Conservation (phyloP, 345 rosid species). For the Salix brachista region DNA sequence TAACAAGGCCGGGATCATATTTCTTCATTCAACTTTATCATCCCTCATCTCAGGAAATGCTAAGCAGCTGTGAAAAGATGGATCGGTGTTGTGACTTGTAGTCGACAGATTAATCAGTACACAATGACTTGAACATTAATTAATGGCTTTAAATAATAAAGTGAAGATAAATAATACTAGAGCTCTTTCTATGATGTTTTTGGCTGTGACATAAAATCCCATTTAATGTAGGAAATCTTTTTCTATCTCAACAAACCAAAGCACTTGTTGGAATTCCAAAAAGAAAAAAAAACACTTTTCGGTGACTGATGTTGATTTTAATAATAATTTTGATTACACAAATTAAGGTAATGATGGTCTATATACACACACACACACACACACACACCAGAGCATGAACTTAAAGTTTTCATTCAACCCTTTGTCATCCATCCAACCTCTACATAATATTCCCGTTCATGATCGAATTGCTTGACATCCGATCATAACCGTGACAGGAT, state of each 20-base stretch:
- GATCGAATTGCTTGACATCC: not conserved
- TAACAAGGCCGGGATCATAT: not conserved
- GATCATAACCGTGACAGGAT: not conserved
- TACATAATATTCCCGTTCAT: not conserved
- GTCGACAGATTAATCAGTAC: not conserved
- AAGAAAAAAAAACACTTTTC: no score
- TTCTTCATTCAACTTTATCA: constrained; percentile 7
- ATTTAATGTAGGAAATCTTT: no score
- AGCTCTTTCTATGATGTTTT: not conserved
- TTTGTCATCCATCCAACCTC: no score
- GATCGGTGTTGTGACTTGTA: not conserved
- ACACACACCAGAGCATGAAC: no score
- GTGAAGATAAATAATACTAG: not conserved
- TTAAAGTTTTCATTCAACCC: no score
- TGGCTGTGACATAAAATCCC: not conserved
- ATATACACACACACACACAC: no score
- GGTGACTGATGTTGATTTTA: no score
- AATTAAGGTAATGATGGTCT: no score
- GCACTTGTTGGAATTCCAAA: no score
- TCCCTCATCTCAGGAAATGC: not conserved
- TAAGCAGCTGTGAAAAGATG: not conserved
- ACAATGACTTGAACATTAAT: not conserved
- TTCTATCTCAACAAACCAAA: no score
- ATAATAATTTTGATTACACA: no score
- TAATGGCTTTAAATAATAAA: not conserved